Percentiles rank a stretch among this genome's conserved stretches.
These are phyloP conservation scores for Cytospora mali DNA, from an alignment of 2,329 filamentous ascomycete species.

Conservation along the genomic window DNA sequence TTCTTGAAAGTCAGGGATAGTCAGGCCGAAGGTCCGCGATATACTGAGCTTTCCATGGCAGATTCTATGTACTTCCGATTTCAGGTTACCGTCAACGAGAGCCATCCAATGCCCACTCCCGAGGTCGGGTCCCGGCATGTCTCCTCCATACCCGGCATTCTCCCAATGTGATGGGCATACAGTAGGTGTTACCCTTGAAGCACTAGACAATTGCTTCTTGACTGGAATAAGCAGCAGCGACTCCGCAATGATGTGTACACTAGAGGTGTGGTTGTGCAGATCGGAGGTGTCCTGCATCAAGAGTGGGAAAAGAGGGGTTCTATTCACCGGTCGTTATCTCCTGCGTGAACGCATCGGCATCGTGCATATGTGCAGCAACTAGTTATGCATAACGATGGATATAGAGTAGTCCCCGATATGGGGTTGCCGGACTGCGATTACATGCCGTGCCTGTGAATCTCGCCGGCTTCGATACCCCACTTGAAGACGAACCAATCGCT, in stretches of 20 bases:
- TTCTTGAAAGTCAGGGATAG: background rate
- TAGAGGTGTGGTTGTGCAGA: too few relatives aligned
- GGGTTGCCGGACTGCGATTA: background rate
- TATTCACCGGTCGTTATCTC: background rate
- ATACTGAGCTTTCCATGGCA: background rate
- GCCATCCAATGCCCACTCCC: background rate
- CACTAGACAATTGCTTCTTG: background rate
- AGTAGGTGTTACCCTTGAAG: background rate
- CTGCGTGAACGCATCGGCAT: background rate
- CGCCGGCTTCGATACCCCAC: background rate
- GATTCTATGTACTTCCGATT: background rate
- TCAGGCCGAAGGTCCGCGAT: background rate
- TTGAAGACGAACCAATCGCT: background rate
- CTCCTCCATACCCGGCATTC: background rate
- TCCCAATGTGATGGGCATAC: background rate
- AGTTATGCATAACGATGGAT: background rate
- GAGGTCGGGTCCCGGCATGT: too few relatives aligned
- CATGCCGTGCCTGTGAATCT: background rate
- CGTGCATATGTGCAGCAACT: background rate
- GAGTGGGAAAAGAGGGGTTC: constrained; percentile 24
- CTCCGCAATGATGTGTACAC: background rate
- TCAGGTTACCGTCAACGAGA: background rate
- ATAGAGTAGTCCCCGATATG: background rate
- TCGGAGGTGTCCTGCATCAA: background rate
- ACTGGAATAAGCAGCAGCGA: background rate